phyloP scores from a whole-genome alignment of 2,329 filamentous ascomycete genomes.

The Raffaelea albimanens region DNA sequence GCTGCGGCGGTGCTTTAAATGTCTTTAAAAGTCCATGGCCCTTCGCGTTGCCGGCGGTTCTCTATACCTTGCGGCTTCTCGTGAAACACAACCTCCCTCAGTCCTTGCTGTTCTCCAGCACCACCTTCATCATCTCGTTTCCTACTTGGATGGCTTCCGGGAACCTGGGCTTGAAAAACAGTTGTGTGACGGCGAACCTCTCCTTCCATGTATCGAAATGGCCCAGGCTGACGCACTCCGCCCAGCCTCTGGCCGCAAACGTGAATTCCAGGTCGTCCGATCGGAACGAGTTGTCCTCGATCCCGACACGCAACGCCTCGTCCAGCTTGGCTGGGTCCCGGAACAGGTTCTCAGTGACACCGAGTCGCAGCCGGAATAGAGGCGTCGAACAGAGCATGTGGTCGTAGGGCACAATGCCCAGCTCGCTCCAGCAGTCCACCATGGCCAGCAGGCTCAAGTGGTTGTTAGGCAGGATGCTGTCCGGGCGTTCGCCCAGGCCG shows the following conservation, averaged over 20 bases:
- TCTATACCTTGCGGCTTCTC: too few relatives aligned
- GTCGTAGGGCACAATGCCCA: conserved; percentile 92
- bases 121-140: conserved; percentile 95
- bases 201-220: conserved; percentile 91
- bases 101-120: conserved; percentile 65
- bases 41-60: too few relatives aligned
- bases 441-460: conserved; percentile 90
- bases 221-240: conserved; percentile 80
- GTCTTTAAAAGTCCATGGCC: too few relatives aligned
- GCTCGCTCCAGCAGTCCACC: conserved; percentile 95
- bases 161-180: conserved; percentile 86
- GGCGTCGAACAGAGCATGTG: conserved; percentile 99
- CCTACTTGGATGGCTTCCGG: conserved; percentile 78
- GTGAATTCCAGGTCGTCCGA: conserved; percentile 95
- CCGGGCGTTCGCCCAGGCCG: conserved; percentile 59
- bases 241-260: conserved; percentile 93
- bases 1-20: too few relatives aligned
- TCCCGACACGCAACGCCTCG: conserved; percentile 74
- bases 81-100: conserved; percentile 9
- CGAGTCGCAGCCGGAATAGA: conserved; percentile 91
- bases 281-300: conserved; percentile 86
- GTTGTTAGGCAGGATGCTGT: conserved; percentile 63
- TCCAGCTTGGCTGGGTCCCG: conserved; percentile 72
- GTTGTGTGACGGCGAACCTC: conserved; percentile 82
- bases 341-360: conserved; percentile 95